Base-by-base conservation (phyloP, 2,329 filamentous ascomycete genomes). In the Penicillium polonicum region DNA sequence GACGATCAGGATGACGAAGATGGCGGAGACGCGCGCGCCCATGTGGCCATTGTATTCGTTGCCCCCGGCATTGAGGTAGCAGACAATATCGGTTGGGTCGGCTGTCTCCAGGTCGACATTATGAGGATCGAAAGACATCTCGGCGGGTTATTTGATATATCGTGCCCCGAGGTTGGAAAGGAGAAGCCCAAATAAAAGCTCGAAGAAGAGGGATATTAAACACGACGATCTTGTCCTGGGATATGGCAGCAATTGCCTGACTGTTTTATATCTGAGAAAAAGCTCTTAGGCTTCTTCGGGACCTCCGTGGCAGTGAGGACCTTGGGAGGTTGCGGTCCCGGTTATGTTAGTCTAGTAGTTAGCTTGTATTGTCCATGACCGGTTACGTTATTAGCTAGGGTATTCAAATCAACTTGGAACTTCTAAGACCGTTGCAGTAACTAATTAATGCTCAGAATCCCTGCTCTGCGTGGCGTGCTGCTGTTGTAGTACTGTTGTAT, bases 21-120 rank as follows among this genome's bases (percentile, higher is more conserved):
- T 65, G 23, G 79, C 68, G 25, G 67, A 80, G 65, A 78, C 71
- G 3, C 77, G 75, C 1, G 72, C 74, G 9, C 78, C 78, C 1
- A 80, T 60, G 4, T 70, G 74, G 23, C 83, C 83, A 62, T 85
- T 75, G 64, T 85, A 85, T 21, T 85, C 79, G 63, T 85, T 85
- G 0, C 65, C 70, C 2, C 69, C 71, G 3, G 66, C 57, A 12
- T 75, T 70, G 19, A 85, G 65, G 67, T 79, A 84, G 68, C 83
- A 86, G 64, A 83, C 72, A 44, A 86, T 69, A 3, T 78, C 68
- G 3, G 65, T 65, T 2, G 74, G 71, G 62, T 80, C 77, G 12
- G 70, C 78, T 2, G 71, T 77, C 44, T 72, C 68, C 23, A 82
- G 70, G 58, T 82, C 69, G 68, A 81, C 80, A 50, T 65, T 76